Percentiles rank a stretch among this genome's conserved stretches.
phyloP scores from a whole-genome alignment of 2,329 filamentous ascomycete species.

The Chalara sp. region DNA sequence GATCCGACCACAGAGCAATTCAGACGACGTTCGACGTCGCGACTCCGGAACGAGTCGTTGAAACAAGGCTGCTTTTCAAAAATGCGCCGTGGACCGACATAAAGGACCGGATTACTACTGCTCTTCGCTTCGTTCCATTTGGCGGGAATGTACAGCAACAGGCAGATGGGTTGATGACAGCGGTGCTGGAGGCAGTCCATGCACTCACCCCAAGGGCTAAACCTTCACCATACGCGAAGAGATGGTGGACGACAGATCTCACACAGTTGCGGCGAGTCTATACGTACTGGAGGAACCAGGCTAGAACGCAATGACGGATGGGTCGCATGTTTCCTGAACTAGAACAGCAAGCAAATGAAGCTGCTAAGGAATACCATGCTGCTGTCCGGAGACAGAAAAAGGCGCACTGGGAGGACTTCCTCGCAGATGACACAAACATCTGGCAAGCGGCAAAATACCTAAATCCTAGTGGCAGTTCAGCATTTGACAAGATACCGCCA shows the following conservation, averaged over 20 bases:
- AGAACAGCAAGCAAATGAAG: not conserved
- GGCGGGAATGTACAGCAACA: slow-evolving; percentile 8
- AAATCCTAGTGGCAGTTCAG: not conserved
- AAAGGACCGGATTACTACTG: slow-evolving; percentile 1
- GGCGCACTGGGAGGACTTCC: slow-evolving; percentile 22
- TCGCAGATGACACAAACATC: slow-evolving; percentile 23
- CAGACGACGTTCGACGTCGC: slow-evolving; percentile 23
- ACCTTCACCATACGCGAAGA: slow-evolving; percentile 23
- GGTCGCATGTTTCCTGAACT: slow-evolving; percentile 4
- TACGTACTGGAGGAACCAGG: slow-evolving; percentile 23
- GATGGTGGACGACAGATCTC: slow-evolving; percentile 25
- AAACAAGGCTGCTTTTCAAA: slow-evolving; percentile 17
- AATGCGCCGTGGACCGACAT: slow-evolving; percentile 24
- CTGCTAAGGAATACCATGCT: not conserved
- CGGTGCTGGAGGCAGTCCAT: slow-evolving; percentile 5
- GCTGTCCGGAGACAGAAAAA: slow-evolving; percentile 16
- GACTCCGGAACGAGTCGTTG: not conserved
- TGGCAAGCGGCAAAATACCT: slow-evolving; percentile 7
- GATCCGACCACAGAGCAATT: slow-evolving; percentile 28
- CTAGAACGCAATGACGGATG: slow-evolving; percentile 13
- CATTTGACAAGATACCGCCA: not conserved
- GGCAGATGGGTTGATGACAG: slow-evolving; percentile 10
- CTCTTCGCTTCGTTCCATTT: not conserved
- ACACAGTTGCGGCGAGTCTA: slow-evolving; percentile 22
- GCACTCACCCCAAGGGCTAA: slow-evolving; percentile 9